Evolutionary conservation across 495 filamentous ascomycete genomes (phyloP).

Genomic region (Paragyromitra xinjiangensis): DNA sequence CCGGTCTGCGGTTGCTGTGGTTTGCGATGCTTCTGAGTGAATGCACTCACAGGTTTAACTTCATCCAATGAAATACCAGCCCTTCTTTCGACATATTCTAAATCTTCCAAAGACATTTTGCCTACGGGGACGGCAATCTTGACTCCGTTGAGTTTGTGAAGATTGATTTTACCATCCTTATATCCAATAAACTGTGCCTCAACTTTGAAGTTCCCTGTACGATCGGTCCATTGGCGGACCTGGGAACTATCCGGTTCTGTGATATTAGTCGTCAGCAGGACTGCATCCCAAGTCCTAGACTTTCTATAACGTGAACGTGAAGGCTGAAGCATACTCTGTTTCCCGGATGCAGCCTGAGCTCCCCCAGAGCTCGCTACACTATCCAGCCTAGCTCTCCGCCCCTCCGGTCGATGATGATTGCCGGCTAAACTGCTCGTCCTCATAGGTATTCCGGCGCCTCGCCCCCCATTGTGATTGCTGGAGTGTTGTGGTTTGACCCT

Average conservation of each 20-base stretch:
- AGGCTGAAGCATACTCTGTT: conserved; percentile 56
- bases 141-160: conserved; percentile 97
- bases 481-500: conserved; percentile 45
- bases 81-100: conserved; percentile 89
- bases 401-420: conserved; percentile 41
- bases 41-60: conserved; percentile 91
- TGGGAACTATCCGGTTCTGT: conserved; percentile 85
- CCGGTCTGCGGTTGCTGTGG: conserved; percentile 47
- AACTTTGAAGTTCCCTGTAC: conserved; percentile 93
- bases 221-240: conserved; percentile 91
- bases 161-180: conserved; percentile 93
- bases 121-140: conserved; percentile 95
- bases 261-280: conserved; percentile 53
- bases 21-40: conserved; percentile 62
- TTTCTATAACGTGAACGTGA: conserved; percentile 56
- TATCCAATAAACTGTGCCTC: conserved; percentile 96
- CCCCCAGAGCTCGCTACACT: conserved; percentile 33
- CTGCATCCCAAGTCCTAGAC: conserved; percentile 43
- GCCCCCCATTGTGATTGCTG: conserved; percentile 26
- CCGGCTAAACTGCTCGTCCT: conserved; percentile 53
- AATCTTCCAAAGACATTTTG: conserved; percentile 94
- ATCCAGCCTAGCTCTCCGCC: conserved; percentile 46
- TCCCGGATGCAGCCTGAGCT: conserved; percentile 43
- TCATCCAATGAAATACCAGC: conserved; percentile 93
- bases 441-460: conserved; percentile 46